Evolutionary conservation across 208 protist species (phyloP).

Genomic region (Wallacemonas collosoma): DNA sequence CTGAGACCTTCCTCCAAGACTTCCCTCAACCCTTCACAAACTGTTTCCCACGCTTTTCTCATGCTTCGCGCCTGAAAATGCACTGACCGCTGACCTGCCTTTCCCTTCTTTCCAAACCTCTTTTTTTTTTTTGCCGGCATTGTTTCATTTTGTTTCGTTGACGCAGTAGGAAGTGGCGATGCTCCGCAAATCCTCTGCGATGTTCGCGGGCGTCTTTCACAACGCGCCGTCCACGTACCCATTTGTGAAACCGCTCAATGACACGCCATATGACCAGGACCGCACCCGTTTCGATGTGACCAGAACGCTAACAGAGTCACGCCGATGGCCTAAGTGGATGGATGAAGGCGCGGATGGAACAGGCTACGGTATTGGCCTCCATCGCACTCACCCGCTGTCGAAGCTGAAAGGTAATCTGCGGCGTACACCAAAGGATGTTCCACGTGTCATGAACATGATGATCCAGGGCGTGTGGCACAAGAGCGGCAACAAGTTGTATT

Average conservation of each 20-base stretch:
- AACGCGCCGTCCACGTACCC: slow-evolving; percentile 86
- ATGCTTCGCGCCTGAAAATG: no score
- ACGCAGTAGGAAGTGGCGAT: slow-evolving; percentile 13
- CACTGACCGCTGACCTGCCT: not conserved
- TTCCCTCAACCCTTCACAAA: no score
- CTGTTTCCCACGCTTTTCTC: no score
- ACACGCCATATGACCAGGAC: slow-evolving; percentile 88
- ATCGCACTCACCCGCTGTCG: slow-evolving; percentile 81
- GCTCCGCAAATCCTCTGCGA: slow-evolving; percentile 7
- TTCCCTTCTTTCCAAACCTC: not conserved
- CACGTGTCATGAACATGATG: slow-evolving; percentile 87
- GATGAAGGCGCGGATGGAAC: slow-evolving; percentile 84
- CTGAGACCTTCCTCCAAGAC: no score
- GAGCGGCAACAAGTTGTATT: slow-evolving; percentile 88
- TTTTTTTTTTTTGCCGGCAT: slow-evolving; percentile 10
- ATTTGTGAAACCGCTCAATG: slow-evolving; percentile 86
- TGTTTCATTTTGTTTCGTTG: slow-evolving; percentile 4
- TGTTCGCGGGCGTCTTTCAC: slow-evolving; percentile 68
- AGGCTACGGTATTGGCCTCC: slow-evolving; percentile 86
- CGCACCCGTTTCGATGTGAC: slow-evolving; percentile 56
- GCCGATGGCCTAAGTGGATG: slow-evolving; percentile 87
- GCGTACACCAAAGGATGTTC: slow-evolving; percentile 55
- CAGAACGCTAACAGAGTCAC: slow-evolving; percentile 32
- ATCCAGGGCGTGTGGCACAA: slow-evolving; percentile 93
- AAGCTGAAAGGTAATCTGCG: slow-evolving; percentile 79